Percentiles rank a stretch among this genome's conserved stretches.
Evolutionary conservation across 148 eudicot species (phyloP).

Genomic region (Chenopodium berlandieri): DNA sequence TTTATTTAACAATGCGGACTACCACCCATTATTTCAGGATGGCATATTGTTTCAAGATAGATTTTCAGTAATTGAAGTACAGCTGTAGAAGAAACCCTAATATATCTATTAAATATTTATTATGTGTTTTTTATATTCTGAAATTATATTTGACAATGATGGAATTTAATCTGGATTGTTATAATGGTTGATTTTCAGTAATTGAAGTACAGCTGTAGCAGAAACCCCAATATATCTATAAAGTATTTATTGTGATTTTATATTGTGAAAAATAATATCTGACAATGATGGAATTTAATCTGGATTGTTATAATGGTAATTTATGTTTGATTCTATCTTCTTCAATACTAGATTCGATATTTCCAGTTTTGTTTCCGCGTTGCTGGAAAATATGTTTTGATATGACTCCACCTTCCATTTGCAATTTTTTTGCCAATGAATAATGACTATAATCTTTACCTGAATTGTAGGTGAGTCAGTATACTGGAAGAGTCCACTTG

Average conservation of each 20-base stretch:
- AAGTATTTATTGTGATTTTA: neutral
- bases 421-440: neutral
- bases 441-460: neutral
- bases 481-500: slow-evolving; percentile 90
- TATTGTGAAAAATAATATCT: neutral
- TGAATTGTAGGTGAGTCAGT: slow-evolving; percentile 71
- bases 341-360: neutral
- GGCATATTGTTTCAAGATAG: neutral
- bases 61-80: neutral
- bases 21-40: neutral
- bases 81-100: neutral
- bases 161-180: neutral
- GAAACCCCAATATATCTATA: neutral
- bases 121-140: neutral
- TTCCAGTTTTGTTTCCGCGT: neutral
- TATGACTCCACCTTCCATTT: neutral
- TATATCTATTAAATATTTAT: neutral
- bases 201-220: neutral
- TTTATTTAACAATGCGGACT: neutral
- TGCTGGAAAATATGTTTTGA: neutral
- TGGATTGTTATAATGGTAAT: neutral
- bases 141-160: neutral
- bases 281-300: neutral
- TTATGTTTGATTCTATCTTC: neutral
- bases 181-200: neutral